These are phyloP conservation scores for Neurospora sp. DNA, from an alignment of 495 filamentous ascomycete species.

Conservation along the genomic window DNA sequence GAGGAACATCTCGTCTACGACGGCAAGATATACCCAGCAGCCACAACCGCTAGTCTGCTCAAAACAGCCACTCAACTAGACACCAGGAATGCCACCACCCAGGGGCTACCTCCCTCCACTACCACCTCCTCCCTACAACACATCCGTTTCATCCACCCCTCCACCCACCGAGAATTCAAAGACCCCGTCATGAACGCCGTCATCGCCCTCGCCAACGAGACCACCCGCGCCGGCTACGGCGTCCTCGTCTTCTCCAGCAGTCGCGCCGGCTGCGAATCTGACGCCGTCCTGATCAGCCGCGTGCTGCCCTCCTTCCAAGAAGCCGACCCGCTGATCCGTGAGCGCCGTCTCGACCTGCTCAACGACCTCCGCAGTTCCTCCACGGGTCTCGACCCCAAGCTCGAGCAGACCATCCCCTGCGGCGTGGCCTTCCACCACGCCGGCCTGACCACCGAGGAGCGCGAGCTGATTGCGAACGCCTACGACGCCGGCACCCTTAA, in stretches of 20 bases:
- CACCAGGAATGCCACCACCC: conserved; percentile 16
- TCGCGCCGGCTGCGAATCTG: conserved; percentile 52
- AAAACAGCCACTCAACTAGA: conserved; percentile 48
- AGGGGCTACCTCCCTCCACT: conserved; percentile 8
- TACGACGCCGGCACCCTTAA: conserved; percentile 63
- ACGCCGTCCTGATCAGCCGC: conserved; percentile 53
- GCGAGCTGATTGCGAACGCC: conserved; percentile 60
- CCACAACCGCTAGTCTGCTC: conserved; percentile 51
- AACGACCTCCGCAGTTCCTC: conserved; percentile 55
- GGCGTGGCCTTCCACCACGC: conserved; percentile 77
- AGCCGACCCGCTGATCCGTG: conserved; percentile 37
- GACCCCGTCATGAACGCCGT: conserved; percentile 60
- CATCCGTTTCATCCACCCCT: conserved; percentile 41
- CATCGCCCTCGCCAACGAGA: conserved; percentile 58
- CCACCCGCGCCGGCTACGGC: conserved; percentile 55
- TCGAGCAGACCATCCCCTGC: conserved; percentile 52
- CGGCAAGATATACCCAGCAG: conserved; percentile 55
- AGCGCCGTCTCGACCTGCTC: conserved; percentile 55
- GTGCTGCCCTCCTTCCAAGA: conserved; percentile 42
- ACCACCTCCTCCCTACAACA: conserved; percentile 22
- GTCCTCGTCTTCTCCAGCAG: conserved; percentile 69
- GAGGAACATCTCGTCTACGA: conserved; percentile 72
- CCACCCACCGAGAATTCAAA: conserved; percentile 48
- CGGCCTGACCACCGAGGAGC: conserved; percentile 70
- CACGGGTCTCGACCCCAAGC: conserved; percentile 55